phyloP scores from a whole-genome alignment of 768 basidiomycete species.

The Kwoniella sp. region DNA sequence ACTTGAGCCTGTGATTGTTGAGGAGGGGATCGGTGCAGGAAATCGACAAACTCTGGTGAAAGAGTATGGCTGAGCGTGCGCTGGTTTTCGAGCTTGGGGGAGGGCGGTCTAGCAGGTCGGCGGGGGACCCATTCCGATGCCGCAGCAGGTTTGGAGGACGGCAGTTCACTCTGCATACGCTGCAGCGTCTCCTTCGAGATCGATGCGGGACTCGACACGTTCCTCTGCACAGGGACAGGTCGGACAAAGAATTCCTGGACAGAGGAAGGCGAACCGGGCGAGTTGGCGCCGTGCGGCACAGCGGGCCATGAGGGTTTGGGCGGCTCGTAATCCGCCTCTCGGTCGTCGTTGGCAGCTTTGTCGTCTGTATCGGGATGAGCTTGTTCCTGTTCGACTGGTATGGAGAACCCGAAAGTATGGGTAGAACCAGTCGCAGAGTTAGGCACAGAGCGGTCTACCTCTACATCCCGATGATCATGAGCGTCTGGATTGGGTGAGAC shows the following conservation, averaged over 20 bases:
- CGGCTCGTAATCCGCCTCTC: not conserved
- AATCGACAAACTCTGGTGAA: slow-evolving; percentile 29
- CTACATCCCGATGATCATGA: not conserved
- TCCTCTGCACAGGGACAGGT: slow-evolving; percentile 9
- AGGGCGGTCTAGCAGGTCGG: slow-evolving; percentile 47
- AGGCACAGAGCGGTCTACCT: slow-evolving; percentile 4
- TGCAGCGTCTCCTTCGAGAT: slow-evolving; percentile 48
- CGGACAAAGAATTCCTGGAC: slow-evolving; percentile 21
- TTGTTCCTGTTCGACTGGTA: not conserved
- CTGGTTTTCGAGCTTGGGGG: slow-evolving; percentile 36
- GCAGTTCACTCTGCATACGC: slow-evolving; percentile 37
- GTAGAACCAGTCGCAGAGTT: slow-evolving; percentile 5
- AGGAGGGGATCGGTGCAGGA: slow-evolving; percentile 24
- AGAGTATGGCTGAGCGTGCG: slow-evolving; percentile 30
- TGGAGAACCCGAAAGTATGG: slow-evolving; percentile 7
- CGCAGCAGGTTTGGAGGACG: not conserved
- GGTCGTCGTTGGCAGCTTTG: not conserved
- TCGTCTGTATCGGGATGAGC: not conserved
- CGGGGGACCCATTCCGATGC: slow-evolving; percentile 43
- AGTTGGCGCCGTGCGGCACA: slow-evolving; percentile 7
- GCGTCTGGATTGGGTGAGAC: slow-evolving; percentile 6
- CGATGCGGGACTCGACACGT: slow-evolving; percentile 21
- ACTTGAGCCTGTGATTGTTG: not conserved
- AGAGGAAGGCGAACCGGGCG: slow-evolving; percentile 18
- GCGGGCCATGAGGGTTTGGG: slow-evolving; percentile 20